Evolutionary conservation across 2,329 filamentous ascomycete species (phyloP).

Genomic region (Tolypocladium paradoxum): DNA sequence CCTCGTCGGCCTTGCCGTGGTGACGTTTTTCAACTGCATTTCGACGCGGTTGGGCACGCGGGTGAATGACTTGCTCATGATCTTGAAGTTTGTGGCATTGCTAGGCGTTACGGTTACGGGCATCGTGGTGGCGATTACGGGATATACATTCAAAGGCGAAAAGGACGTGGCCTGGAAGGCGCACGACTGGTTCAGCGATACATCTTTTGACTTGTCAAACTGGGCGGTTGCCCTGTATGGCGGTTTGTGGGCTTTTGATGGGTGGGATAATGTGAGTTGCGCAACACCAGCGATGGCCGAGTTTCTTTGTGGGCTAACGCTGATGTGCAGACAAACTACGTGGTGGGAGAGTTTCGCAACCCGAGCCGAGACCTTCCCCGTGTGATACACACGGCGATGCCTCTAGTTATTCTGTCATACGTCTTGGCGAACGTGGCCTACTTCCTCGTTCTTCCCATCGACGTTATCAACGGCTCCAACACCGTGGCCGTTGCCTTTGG

Average conservation of each 20-base stretch:
- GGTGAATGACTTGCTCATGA: constrained; percentile 89
- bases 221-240: constrained; percentile 95
- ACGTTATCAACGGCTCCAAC: constrained; percentile 74
- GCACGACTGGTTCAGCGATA: constrained; percentile 79
- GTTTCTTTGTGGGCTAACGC: not conserved
- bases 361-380: constrained; percentile 80
- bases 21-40: constrained; percentile 81
- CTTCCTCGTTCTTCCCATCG: constrained; percentile 80
- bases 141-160: constrained; percentile 64
- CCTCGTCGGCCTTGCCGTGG: constrained; percentile 59
- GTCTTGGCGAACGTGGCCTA: constrained; percentile 87
- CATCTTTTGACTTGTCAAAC: constrained; percentile 64
- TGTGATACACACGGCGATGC: constrained; percentile 94
- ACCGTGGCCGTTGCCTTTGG: constrained; percentile 96
- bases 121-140: constrained; percentile 79
- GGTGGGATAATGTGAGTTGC: constrained; percentile 88
- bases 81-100: constrained; percentile 88
- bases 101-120: constrained; percentile 79
- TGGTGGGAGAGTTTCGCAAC: constrained; percentile 93
- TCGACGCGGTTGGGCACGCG: constrained; percentile 82
- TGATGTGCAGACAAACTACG: constrained; percentile 72
- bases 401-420: constrained; percentile 83
- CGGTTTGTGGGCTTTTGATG: constrained; percentile 95
- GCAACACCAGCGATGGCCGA: not conserved
- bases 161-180: constrained; percentile 81